These are phyloP conservation scores for Hericium coralloides DNA, from an alignment of 768 basidiomycete genomes.

Conservation along the genomic window DNA sequence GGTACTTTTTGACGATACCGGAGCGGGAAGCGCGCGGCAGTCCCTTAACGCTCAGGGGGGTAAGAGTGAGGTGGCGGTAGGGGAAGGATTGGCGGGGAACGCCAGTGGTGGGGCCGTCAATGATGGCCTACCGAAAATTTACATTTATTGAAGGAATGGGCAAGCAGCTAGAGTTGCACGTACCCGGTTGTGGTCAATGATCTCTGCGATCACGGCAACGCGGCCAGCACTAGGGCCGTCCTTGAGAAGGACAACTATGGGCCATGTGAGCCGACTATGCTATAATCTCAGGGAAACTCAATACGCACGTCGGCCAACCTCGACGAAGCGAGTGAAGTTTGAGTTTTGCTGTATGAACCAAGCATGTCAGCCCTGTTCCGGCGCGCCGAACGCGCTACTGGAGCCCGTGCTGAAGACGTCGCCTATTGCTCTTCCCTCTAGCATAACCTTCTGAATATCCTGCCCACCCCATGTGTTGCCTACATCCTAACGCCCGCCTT, in stretches of 20 bases:
- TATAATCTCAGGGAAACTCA: neutral
- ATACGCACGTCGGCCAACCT: constrained; percentile 85
- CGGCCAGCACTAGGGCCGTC: constrained; percentile 77
- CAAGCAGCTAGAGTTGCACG: constrained; percentile 18
- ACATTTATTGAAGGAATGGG: neutral
- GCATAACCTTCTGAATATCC: neutral
- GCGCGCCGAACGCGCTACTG: neutral
- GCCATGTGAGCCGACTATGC: neutral
- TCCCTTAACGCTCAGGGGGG: constrained; percentile 69
- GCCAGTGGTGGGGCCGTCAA: constrained; percentile 87
- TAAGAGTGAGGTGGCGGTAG: constrained; percentile 90
- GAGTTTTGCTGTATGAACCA: constrained; percentile 29
- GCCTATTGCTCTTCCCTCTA: too few relatives aligned
- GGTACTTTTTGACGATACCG: constrained; percentile 71
- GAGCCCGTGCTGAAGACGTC: neutral
- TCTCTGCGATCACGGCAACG: constrained; percentile 93
- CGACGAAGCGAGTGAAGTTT: constrained; percentile 94
- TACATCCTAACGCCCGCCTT: neutral
- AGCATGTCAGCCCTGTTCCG: neutral
- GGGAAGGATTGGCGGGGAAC: constrained; percentile 90
- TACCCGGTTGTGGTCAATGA: constrained; percentile 99
- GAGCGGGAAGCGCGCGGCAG: constrained; percentile 85
- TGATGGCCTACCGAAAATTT: constrained; percentile 63
- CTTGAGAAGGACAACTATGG: constrained; percentile 87
- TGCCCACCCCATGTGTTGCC: neutral